Conservation (phyloP, 2,329 filamentous ascomycete genomes). For the Ascochyta pisi region DNA sequence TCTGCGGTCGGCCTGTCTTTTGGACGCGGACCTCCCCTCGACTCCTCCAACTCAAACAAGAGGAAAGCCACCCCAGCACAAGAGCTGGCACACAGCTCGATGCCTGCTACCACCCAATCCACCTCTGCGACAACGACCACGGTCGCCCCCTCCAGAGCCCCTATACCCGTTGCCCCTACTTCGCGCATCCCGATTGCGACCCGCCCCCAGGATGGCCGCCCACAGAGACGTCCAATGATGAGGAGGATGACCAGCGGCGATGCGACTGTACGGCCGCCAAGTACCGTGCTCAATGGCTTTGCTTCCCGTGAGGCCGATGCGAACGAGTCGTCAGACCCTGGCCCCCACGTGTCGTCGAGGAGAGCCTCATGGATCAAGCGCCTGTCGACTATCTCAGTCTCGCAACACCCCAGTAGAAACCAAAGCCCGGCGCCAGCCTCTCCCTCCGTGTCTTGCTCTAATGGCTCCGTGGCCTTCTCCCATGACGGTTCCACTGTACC, state of each 20-base stretch:
- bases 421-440: conserved; percentile 72
- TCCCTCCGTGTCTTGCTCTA: conserved; percentile 69
- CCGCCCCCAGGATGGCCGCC: conserved; percentile 40
- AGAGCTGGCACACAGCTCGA: conserved; percentile 36
- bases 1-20: conserved; percentile 66
- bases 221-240: conserved; percentile 35
- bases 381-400: conserved; percentile 71
- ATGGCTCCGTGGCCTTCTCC: conserved; percentile 60
- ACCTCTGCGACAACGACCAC: conserved; percentile 32
- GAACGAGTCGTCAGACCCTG: conserved; percentile 34
- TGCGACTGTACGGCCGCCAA: conserved; percentile 28
- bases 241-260: conserved; percentile 45
- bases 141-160: conserved; percentile 32
- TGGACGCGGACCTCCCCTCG: conserved; percentile 57
- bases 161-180: conserved; percentile 31
- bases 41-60: conserved; percentile 40
- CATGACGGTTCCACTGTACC: conserved; percentile 65
- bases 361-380: conserved; percentile 74
- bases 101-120: conserved; percentile 39
- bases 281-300: conserved; percentile 28
- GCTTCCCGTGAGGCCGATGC: conserved; percentile 27
- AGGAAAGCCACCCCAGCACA: conserved; percentile 48
- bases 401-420: conserved; percentile 67
- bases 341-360: conserved; percentile 38
- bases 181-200: conserved; percentile 37